Conservation (phyloP, 192 early-diverging fungal species). For the Linnemannia schmuckeri region DNA sequence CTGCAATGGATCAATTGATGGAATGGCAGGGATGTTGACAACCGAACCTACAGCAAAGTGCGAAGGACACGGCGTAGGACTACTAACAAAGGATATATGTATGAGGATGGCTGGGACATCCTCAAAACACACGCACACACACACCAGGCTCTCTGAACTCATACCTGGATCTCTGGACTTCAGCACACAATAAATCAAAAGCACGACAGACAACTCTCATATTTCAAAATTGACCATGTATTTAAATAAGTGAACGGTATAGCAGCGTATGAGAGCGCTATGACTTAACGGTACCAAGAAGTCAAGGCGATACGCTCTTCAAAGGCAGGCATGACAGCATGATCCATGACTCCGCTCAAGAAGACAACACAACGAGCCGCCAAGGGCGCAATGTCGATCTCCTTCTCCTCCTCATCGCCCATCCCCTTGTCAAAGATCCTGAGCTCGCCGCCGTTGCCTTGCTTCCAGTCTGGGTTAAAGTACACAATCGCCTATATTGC, state of each 20-base stretch:
- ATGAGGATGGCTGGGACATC: neutral
- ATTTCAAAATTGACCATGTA: no score
- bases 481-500: slow-evolving; percentile 62
- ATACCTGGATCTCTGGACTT: no score
- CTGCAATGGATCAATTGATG: no score
- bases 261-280: neutral
- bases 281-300: slow-evolving; percentile 61
- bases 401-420: slow-evolving; percentile 48
- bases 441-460: slow-evolving; percentile 68
- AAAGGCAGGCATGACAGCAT: slow-evolving; percentile 61
- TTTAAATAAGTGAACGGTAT: no score
- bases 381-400: slow-evolving; percentile 53
- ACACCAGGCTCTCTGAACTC: neutral
- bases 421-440: slow-evolving; percentile 63
- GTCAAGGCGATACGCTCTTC: slow-evolving; percentile 64
- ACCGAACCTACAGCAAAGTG: no score
- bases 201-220: no score
- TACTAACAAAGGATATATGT: neutral
- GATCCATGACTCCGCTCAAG: slow-evolving; percentile 70
- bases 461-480: slow-evolving; percentile 64
- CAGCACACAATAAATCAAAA: no score
- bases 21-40: no score
- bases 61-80: no score
- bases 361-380: slow-evolving; percentile 64
- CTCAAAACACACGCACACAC: neutral